Conservation (phyloP, 208 protist genomes). For the Herpetomonas samuelpessoai region DNA sequence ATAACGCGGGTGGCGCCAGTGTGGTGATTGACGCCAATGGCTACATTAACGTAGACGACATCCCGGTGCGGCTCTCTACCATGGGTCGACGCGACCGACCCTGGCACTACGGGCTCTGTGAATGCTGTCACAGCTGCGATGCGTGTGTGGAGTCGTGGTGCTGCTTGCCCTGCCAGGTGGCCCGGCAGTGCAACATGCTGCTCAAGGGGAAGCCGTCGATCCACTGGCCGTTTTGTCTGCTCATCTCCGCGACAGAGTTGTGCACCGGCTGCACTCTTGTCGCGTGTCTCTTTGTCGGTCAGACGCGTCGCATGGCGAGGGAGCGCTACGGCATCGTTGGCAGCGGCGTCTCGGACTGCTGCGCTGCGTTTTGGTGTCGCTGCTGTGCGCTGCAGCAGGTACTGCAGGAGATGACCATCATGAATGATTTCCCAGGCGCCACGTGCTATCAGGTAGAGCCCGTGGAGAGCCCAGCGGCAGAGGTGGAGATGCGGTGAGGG, state of each 20-base stretch:
- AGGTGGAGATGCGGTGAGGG: slow-evolving; percentile 23
- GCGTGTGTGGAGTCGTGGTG: slow-evolving; percentile 31
- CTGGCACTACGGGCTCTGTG: slow-evolving; percentile 32
- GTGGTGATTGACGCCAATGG: slow-evolving; percentile 1
- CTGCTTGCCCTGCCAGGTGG: slow-evolving; percentile 46
- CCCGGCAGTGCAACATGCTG: slow-evolving; percentile 44
- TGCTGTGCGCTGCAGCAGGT: slow-evolving; percentile 49
- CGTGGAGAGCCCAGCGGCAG: slow-evolving; percentile 8
- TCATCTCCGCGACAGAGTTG: slow-evolving; percentile 1
- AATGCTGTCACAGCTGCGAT: slow-evolving; percentile 14
- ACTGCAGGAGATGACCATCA: slow-evolving; percentile 56
- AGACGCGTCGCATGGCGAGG: slow-evolving; percentile 22
- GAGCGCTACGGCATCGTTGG: slow-evolving; percentile 22
- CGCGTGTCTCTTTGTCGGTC: slow-evolving; percentile 8
- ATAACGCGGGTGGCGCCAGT: neutral
- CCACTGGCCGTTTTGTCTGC: slow-evolving; percentile 19
- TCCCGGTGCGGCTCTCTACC: slow-evolving; percentile 9
- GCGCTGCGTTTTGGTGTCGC: slow-evolving; percentile 25
- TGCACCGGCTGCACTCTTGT: neutral
- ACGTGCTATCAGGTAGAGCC: slow-evolving; percentile 25
- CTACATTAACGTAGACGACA: slow-evolving; percentile 5
- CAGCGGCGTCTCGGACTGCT: slow-evolving; percentile 14
- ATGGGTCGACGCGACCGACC: slow-evolving; percentile 1
- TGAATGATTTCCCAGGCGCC: slow-evolving; percentile 60
- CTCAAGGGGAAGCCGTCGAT: slow-evolving; percentile 20